Evolutionary conservation across 257 asterid genomes (phyloP).

Genomic region (Cinchona pubescens): DNA sequence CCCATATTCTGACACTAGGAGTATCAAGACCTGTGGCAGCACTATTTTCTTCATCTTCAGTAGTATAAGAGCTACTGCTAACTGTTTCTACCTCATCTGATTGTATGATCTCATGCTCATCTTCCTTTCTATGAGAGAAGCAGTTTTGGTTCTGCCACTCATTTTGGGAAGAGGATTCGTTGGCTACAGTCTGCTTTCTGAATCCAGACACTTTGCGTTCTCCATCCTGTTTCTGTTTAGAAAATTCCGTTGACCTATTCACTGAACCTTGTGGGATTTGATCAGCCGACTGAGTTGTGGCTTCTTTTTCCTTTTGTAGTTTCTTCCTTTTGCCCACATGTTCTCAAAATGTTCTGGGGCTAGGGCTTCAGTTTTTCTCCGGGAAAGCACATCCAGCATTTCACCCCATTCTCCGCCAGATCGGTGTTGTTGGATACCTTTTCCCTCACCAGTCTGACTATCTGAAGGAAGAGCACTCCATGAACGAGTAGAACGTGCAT

Average conservation of each 20-base stretch:
- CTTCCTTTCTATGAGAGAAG: conserved; percentile 42
- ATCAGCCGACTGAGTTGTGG: conserved; percentile 30
- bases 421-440: conserved; percentile 42
- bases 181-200: conserved; percentile 21
- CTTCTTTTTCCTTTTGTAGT: conserved; percentile 67
- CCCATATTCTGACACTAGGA: conserved; percentile 92
- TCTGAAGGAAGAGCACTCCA: conserved; percentile 70
- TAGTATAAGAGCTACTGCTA: conserved; percentile 61
- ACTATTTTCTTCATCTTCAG: conserved; percentile 72
- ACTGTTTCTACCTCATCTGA: conserved; percentile 62
- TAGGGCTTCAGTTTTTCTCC: conserved; percentile 70
- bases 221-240: conserved; percentile 38
- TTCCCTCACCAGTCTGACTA: conserved; percentile 46
- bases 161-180: conserved; percentile 14
- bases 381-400: conserved; percentile 64
- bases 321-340: conserved; percentile 94
- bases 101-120: conserved; percentile 30
- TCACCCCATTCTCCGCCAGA: conserved; percentile 93
- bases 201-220: conserved; percentile 12
- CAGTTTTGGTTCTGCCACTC: conserved; percentile 22
- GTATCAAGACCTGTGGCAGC: conserved; percentile 77
- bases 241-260: conserved; percentile 38
- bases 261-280: conserved; percentile 38
- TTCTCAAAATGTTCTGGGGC: conserved; percentile 94
- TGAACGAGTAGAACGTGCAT: conserved; percentile 66